Percentiles rank a stretch among this genome's conserved stretches.
These are phyloP conservation scores for Trichosporon sp. DNA, from an alignment of 1,284 basidiomycete genomes.

Conservation along the genomic window DNA sequence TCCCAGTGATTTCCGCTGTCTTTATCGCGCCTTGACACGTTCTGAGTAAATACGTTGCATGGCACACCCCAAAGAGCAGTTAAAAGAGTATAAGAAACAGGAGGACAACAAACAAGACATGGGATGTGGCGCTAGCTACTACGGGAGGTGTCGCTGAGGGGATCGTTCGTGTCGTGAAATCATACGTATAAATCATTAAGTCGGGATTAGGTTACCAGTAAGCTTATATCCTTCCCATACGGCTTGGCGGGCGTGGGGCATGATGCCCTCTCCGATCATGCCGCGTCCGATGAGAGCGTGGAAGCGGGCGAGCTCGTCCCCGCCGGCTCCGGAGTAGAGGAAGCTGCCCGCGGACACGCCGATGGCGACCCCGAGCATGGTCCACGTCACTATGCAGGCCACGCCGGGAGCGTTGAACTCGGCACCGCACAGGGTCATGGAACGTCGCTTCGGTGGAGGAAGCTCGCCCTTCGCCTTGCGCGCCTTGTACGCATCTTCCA, in stretches of 20 bases:
- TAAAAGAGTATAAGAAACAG: not conserved
- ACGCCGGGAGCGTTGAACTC: constrained; percentile 15
- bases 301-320: constrained; percentile 3
- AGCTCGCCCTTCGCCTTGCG: constrained; percentile 11
- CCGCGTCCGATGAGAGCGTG: not conserved
- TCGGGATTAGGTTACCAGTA: constrained; percentile 2
- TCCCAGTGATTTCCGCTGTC: no score
- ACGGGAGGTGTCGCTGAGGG: not conserved
- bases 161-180: constrained; percentile 9
- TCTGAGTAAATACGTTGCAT: constrained; percentile 2
- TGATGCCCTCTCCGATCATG: constrained; percentile 15
- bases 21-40: no score
- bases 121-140: not conserved
- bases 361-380: constrained; percentile 3
- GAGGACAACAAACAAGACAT: not conserved
- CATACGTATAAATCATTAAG: not conserved
- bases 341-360: not conserved
- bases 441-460: not conserved
- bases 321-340: not conserved
- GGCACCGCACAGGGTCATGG: not conserved
- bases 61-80: constrained; percentile 1
- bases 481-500: constrained; percentile 9
- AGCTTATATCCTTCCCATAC: constrained; percentile 13
- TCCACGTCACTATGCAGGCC: constrained; percentile 3
- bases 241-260: constrained; percentile 5